Base-by-base conservation (phyloP, 495 filamentous ascomycete species). In the Umbilicaria muhlenbergii region DNA sequence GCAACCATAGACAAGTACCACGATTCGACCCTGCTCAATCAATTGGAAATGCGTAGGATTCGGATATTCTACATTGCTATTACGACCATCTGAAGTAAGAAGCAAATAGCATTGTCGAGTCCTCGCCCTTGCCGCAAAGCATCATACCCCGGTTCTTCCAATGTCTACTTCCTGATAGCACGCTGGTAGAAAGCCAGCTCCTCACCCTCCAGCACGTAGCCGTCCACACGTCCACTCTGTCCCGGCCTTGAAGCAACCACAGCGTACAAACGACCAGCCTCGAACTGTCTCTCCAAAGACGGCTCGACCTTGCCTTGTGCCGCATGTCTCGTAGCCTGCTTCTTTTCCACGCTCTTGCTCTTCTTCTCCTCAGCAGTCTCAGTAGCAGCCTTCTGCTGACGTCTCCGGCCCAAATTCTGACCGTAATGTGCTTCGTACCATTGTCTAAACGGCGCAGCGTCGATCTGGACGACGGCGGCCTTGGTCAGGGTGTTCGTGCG, bases 371-470 rank as follows among this genome's bases (percentile, higher is more conserved):
- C 61, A 49, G 62, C 60, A 52, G 71, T 72, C 49, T 73, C 72
- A 57, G 70, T 67, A 45, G 62, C 62, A 50, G 71, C 65, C 73
- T 86, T 86, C 61, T 77, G 70, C 74, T 94, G 89, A 70, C 88
- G 83, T 63, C 84, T 77, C 56, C 91, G 81, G 57, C 91, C 91
- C 46, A 98, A 65, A 52, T 69, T 53, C 66, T 82, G 74, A 60
- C 91, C 91, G 73, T 98, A 98, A 80, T 98, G 92, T 48, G 91
- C 85, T 78, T 98, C 91, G 66, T 93, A 98, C 91, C 91, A 98
- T 74, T 96, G 92, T 62, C 91, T 74, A 83, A 98, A 98, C 51
- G 91, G 91, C 41, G 88, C 85, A 51, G 92, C 92, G 68, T 98
- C 91, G 70, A 98, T 73, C 74, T 96, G 92, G 64, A 98, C 86